Percentiles rank a stretch among this genome's conserved stretches.
Evolutionary conservation across 1,284 basidiomycete species (phyloP).

Genomic region (Peniophora sp.): DNA sequence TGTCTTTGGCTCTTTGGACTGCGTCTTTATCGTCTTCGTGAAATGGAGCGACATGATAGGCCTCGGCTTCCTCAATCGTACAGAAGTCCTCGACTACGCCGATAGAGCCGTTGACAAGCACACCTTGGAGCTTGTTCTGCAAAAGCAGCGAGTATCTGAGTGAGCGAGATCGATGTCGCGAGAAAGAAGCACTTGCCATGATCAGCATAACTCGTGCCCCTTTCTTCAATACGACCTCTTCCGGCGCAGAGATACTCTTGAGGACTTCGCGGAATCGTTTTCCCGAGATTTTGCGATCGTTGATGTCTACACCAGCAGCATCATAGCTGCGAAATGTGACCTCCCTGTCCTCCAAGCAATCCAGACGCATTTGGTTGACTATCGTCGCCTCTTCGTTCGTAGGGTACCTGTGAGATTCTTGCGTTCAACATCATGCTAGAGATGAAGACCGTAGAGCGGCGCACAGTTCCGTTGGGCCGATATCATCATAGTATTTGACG

Average conservation of each 20-base stretch:
- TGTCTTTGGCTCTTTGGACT: conserved; percentile 7
- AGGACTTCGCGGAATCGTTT: conserved; percentile 16
- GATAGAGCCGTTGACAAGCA: conserved; percentile 85
- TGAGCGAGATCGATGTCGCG: neutral
- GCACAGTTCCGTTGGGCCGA: conserved; percentile 78
- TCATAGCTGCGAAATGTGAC: conserved; percentile 31
- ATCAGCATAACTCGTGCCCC: conserved; percentile 41
- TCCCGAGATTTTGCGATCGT: conserved; percentile 10
- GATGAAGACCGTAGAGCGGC: conserved; percentile 12
- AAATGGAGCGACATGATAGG: neutral
- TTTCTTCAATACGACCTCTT: conserved; percentile 19
- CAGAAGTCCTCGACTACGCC: conserved; percentile 72
- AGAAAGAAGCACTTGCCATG: conserved; percentile 12
- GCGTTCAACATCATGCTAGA: neutral
- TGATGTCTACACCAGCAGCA: conserved; percentile 19
- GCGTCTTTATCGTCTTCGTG: conserved; percentile 16
- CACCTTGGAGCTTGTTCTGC: conserved; percentile 47
- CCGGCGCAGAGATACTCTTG: conserved; percentile 17
- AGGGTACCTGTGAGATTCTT: conserved; percentile 42
- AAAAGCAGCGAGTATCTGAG: conserved; percentile 1
- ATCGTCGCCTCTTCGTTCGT: conserved; percentile 51
- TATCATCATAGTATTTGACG: conserved; percentile 62
- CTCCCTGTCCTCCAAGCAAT: conserved; percentile 17
- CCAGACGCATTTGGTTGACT: conserved; percentile 44
- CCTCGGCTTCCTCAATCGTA: conserved; percentile 9